A percentile compares a stretch with the other conserved stretches of the same genome.
Conservation (phyloP, 192 early-diverging fungal species). For the Gorgonomyces haynaldii region DNA sequence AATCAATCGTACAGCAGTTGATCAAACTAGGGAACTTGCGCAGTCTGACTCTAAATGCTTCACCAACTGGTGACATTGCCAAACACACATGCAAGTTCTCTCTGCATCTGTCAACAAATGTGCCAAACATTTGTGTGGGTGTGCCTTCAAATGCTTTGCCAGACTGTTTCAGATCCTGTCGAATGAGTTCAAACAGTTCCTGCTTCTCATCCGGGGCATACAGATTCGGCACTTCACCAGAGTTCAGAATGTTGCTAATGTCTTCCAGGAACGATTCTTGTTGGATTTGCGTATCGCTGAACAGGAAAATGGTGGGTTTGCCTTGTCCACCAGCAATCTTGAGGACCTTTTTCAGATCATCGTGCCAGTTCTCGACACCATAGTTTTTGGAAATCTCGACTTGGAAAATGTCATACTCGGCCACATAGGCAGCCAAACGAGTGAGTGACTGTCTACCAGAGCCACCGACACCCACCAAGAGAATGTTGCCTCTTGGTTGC, state of each 20-base stretch:
- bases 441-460: constrained; percentile 47
- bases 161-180: constrained; percentile 19
- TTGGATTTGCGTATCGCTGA: constrained; percentile 52
- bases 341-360: constrained; percentile 48
- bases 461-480: constrained; percentile 49
- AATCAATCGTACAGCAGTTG: constrained; percentile 54
- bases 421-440: constrained; percentile 45
- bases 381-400: constrained; percentile 51
- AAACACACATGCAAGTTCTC: constrained; percentile 47
- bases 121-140: constrained; percentile 32
- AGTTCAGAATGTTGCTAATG: constrained; percentile 50
- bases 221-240: constrained; percentile 49
- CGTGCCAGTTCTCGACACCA: constrained; percentile 42
- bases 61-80: constrained; percentile 49
- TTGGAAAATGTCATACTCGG: constrained; percentile 47
- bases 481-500: constrained; percentile 47
- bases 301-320: constrained; percentile 43
- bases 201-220: constrained; percentile 46
- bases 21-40: constrained; percentile 47
- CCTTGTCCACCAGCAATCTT: constrained; percentile 37
- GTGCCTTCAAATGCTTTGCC: constrained; percentile 24
- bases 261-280: constrained; percentile 50
- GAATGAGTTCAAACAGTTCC: constrained; percentile 45
- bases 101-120: constrained; percentile 43
- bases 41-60: constrained; percentile 43